Conservation (phyloP, 2,329 filamentous ascomycete species). For the Diplocarpon mali region DNA sequence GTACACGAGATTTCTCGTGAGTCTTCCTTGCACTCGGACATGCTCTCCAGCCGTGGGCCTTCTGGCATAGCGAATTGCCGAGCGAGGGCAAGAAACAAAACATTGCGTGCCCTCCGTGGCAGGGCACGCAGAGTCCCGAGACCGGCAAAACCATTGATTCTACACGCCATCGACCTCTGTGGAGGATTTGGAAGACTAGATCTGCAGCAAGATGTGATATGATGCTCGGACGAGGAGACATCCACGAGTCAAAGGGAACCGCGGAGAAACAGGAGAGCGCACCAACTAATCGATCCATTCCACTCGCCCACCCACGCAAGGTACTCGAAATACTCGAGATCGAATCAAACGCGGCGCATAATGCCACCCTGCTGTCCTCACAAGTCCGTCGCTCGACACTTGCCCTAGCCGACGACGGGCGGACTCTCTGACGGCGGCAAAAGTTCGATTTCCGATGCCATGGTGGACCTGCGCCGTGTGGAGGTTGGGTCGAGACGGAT, state of each 20-base stretch:
- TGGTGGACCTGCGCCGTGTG: background rate
- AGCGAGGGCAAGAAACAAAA: no score
- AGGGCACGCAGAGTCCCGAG: no score
- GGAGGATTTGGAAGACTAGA: no score
- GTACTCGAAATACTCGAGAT: conserved; percentile 5
- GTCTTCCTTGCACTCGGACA: no score
- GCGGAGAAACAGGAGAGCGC: conserved; percentile 7
- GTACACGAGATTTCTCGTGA: no score
- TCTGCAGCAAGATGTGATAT: no score
- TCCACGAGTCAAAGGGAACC: background rate
- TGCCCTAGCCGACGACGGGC: conserved; percentile 1
- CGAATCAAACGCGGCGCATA: conserved; percentile 14
- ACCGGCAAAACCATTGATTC: no score
- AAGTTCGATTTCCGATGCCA: conserved; percentile 3
- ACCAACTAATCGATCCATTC: conserved; percentile 5
- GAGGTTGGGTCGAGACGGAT: conserved; percentile 7
- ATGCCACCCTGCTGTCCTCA: conserved; percentile 6
- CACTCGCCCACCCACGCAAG: conserved; percentile 4
- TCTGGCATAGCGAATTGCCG: no score
- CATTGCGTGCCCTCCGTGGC: no score
- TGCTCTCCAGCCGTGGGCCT: no score
- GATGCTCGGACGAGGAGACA: background rate
- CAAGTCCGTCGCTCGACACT: conserved; percentile 10
- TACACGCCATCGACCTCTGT: no score
- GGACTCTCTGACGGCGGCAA: conserved; percentile 15